Evolutionary conservation across 805 yeast species (phyloP).

Genomic region (Myxozyma sirexii): DNA sequence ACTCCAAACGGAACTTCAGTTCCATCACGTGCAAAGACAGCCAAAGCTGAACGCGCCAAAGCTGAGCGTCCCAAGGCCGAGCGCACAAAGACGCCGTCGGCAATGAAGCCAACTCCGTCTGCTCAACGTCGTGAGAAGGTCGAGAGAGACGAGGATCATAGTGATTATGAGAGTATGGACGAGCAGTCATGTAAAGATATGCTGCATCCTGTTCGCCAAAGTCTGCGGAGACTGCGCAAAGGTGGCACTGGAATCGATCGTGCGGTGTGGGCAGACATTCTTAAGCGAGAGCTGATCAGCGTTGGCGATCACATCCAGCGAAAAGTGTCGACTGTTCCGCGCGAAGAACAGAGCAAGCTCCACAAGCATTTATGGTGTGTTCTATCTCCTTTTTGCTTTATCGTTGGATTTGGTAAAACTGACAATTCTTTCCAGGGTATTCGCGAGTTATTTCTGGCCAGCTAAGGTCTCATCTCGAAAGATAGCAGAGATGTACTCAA

Average conservation of each 20-base stretch:
- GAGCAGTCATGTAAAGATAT: conserved; percentile 64
- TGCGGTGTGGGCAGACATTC: conserved; percentile 72
- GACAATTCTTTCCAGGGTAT: conserved; percentile 45
- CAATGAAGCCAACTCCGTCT: neutral
- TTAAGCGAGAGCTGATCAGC: conserved; percentile 66
- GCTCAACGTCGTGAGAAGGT: conserved; percentile 8
- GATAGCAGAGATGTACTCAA: conserved; percentile 70
- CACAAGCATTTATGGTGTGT: conserved; percentile 69
- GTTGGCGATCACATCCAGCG: conserved; percentile 72
- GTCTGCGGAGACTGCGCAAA: conserved; percentile 65
- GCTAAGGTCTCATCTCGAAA: conserved; percentile 68
- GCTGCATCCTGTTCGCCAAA: conserved; percentile 67
- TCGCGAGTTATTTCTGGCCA: conserved; percentile 86
- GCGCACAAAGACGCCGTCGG: neutral
- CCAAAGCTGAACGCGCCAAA: conserved; percentile 11
- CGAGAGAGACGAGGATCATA: conserved; percentile 37
- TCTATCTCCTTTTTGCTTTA: neutral
- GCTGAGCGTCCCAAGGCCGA: neutral
- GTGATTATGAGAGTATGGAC: conserved; percentile 79
- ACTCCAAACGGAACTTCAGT: neutral
- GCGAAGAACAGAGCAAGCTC: conserved; percentile 46
- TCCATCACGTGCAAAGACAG: neutral
- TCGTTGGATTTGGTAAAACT: neutral
- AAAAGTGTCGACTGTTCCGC: conserved; percentile 40
- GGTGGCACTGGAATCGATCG: conserved; percentile 76